Evolutionary conservation across 495 filamentous ascomycete genomes (phyloP), one percentile per base, ranked within the genome.

Genomic region (Annulohypoxylon maeteangense): DNA sequence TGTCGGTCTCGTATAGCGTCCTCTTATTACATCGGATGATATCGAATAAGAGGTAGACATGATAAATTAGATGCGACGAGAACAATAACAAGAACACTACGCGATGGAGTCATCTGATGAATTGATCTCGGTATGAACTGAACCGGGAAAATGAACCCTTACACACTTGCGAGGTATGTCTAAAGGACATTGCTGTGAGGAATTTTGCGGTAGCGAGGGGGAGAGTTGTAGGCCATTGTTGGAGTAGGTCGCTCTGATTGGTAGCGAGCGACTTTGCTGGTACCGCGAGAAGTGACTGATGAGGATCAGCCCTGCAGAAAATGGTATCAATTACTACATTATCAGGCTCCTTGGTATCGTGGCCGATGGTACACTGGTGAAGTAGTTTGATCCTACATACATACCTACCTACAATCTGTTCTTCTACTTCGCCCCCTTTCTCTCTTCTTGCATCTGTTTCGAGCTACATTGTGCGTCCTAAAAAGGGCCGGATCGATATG

Each of bases 231-330:
- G 55, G 23, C 16, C 47, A 55, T 68, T 48, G 56, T 53, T 32
- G 20, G 45, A 25, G 27, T 38, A 45, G 11, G 29, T n/a, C 27
- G 10, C 27, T 31, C 32, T 72, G 65, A 65, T 68, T 65, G 61
- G 61, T 38, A 58, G 44, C 29, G 14, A n/a, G 22, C 40, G n/a
- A 25, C 34, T 61, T 16, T 47, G 31, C 56, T 50, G 25, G 56
- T 42, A 40, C 25, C 40, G 57, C 31, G 44, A 51, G 47, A 53
- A 16, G 56, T 67, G 61, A 62, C 50, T 62, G 65, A 65, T 72
- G 65, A 72, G 70, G 65, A 72, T 65, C 56, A 61, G 40, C 70
- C 45, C 45, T 72, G 64, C 70, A 72, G 60, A 45, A 48, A 65
- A 23, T 55, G 40, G 56, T 62, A 61, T 62, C 59, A 68, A 62